Evolutionary conservation across 768 basidiomycete genomes (phyloP).

Genomic region (Cubamyces lactineus): DNA sequence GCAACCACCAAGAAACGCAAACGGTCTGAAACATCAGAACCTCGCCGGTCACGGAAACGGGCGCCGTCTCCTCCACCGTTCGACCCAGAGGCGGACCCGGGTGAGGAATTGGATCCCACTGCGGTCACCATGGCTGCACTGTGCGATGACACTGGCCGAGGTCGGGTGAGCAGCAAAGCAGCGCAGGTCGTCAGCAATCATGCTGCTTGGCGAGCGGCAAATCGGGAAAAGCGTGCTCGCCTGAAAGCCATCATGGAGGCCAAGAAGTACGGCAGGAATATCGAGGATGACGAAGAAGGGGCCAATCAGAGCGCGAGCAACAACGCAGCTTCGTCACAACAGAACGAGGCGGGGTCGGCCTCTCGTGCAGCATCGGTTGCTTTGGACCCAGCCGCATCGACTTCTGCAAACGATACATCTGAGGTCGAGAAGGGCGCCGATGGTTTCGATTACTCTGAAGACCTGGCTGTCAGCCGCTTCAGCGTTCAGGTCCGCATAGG

Average conservation of each 20-base stretch:
- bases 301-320: background rate
- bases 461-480: slow-evolving; percentile 67
- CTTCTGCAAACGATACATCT: slow-evolving; percentile 1
- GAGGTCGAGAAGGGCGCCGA: slow-evolving; percentile 51
- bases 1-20: slow-evolving; percentile 20
- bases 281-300: slow-evolving; percentile 45
- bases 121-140: slow-evolving; percentile 80
- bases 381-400: background rate
- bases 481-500: slow-evolving; percentile 88
- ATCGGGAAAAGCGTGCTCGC: slow-evolving; percentile 64
- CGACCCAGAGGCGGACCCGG: slow-evolving; percentile 63
- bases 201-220: slow-evolving; percentile 69
- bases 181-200: slow-evolving; percentile 72
- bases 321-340: background rate
- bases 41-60: slow-evolving; percentile 44
- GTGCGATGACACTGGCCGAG: slow-evolving; percentile 78
- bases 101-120: slow-evolving; percentile 83
- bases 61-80: slow-evolving; percentile 58
- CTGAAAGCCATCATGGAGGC: slow-evolving; percentile 69
- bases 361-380: slow-evolving; percentile 1
- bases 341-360: slow-evolving; percentile 1
- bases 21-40: slow-evolving; percentile 26
- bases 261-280: slow-evolving; percentile 71
- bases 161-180: slow-evolving; percentile 79
- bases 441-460: slow-evolving; percentile 72